A percentile compares a stretch with the other conserved stretches of the same genome.
Conservation (phyloP, 208 protist genomes). For the Crithidia sp. region DNA sequence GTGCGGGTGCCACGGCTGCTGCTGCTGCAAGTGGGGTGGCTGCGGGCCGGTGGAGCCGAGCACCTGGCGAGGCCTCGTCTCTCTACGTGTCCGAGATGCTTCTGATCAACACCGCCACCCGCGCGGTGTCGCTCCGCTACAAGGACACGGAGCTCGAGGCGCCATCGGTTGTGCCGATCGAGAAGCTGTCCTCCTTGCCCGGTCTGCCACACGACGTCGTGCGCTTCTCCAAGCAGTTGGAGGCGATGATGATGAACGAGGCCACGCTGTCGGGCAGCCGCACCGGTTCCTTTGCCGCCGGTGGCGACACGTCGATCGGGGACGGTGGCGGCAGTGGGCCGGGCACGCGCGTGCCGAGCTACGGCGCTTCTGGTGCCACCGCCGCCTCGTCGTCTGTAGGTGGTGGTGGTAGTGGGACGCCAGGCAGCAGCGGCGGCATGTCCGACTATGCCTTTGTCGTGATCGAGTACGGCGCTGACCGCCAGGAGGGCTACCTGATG, state of each 20-base stretch:
- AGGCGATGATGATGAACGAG: constrained; percentile 37
- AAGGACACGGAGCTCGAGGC: constrained; percentile 34
- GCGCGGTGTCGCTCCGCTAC: constrained; percentile 42
- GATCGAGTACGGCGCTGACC: constrained; percentile 8
- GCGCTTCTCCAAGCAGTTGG: constrained; percentile 37
- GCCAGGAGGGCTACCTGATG: constrained; percentile 40
- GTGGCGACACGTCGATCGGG: not conserved
- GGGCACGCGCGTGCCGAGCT: not conserved
- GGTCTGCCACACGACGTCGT: constrained; percentile 28
- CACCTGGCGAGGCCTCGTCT: constrained; percentile 16
- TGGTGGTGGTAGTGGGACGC: not conserved
- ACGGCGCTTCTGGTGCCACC: not conserved
- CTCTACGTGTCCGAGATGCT: constrained; percentile 45
- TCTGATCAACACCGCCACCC: constrained; percentile 33
- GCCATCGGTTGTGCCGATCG: constrained; percentile 23
- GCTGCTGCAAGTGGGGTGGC: not conserved
- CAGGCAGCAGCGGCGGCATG: not conserved
- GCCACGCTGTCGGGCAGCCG: constrained; percentile 12
- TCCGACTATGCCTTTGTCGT: constrained; percentile 34
- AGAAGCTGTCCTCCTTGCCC: constrained; percentile 39
- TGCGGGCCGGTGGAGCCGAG: constrained; percentile 26
- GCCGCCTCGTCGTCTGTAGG: not conserved
- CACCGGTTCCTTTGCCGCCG: constrained; percentile 8
- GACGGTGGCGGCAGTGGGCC: not conserved
- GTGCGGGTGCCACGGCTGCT: not conserved